Conservation (phyloP, 2,329 filamentous ascomycete species). For the Colletotrichum sp. region DNA sequence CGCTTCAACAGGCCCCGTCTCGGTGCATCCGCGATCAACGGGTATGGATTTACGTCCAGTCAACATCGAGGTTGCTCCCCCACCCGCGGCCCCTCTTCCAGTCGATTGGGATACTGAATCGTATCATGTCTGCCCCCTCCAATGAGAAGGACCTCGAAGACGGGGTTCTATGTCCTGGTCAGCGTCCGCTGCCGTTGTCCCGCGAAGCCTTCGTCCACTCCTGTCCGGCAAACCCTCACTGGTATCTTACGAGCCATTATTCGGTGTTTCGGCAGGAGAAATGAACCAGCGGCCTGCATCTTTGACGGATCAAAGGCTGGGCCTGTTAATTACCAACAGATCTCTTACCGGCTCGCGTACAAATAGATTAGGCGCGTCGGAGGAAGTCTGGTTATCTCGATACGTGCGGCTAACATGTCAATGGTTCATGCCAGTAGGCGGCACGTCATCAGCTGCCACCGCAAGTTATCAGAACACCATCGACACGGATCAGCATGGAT, state of each 20-base stretch:
- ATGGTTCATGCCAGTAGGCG: background rate
- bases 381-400: background rate
- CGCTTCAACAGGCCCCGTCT: slow-evolving; percentile 16
- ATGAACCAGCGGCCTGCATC: background rate
- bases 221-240: background rate
- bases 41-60: background rate
- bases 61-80: background rate
- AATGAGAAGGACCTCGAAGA: background rate
- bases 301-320: background rate
- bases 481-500: background rate
- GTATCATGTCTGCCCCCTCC: slow-evolving; percentile 5
- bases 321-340: background rate
- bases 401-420: slow-evolving; percentile 2
- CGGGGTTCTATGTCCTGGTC: background rate
- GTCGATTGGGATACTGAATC: slow-evolving; percentile 20
- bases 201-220: background rate
- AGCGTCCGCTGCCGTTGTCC: background rate
- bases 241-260: background rate
- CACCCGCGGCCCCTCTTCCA: slow-evolving; percentile 8
- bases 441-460: background rate
- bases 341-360: background rate
- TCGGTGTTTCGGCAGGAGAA: background rate
- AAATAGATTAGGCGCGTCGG: background rate
- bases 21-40: slow-evolving; percentile 20
- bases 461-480: background rate